Conservation (phyloP, 2,329 filamentous ascomycete species). For the Bipolaris sorokiniana region DNA sequence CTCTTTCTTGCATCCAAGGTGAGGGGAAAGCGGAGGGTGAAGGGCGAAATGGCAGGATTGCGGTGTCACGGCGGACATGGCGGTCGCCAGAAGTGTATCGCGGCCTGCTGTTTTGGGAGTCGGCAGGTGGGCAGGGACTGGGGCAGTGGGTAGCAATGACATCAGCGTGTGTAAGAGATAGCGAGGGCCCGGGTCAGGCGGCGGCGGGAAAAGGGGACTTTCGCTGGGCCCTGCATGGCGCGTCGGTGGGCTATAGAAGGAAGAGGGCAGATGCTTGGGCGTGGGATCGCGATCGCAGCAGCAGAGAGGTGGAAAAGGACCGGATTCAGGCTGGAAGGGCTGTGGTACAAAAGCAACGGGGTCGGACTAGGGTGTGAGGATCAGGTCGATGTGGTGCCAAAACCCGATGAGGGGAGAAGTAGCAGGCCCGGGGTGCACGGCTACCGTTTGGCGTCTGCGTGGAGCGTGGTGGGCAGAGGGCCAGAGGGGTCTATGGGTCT, state of each 20-base stretch:
- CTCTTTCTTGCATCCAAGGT: neutral
- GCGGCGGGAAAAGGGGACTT: constrained; percentile 10
- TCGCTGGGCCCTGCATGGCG: constrained; percentile 16
- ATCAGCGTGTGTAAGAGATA: constrained; percentile 9
- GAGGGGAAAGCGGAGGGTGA: neutral
- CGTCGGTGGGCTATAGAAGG: neutral
- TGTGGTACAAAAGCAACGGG: constrained; percentile 7
- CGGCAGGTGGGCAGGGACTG: neutral
- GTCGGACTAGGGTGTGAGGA: constrained; percentile 10
- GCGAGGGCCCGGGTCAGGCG: constrained; percentile 14
- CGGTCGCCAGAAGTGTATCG: neutral
- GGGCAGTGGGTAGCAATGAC: constrained; percentile 4
- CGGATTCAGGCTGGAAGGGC: neutral
- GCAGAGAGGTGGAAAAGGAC: constrained; percentile 5
- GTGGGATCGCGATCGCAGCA: constrained; percentile 3
- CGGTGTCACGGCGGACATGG: neutral
- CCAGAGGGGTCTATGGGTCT: constrained; percentile 13
- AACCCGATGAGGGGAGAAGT: constrained; percentile 19
- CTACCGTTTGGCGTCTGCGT: constrained; percentile 23
- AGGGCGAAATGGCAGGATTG: neutral
- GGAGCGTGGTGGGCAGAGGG: constrained; percentile 9
- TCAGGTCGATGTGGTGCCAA: constrained; percentile 19
- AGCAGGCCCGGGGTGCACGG: constrained; percentile 11
- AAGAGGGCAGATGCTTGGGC: neutral
- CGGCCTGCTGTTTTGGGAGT: constrained; percentile 4